Evolutionary conservation across 768 basidiomycete species (phyloP), one percentile per base, ranked within the genome.

Genomic region (Mrakia frigida): DNA sequence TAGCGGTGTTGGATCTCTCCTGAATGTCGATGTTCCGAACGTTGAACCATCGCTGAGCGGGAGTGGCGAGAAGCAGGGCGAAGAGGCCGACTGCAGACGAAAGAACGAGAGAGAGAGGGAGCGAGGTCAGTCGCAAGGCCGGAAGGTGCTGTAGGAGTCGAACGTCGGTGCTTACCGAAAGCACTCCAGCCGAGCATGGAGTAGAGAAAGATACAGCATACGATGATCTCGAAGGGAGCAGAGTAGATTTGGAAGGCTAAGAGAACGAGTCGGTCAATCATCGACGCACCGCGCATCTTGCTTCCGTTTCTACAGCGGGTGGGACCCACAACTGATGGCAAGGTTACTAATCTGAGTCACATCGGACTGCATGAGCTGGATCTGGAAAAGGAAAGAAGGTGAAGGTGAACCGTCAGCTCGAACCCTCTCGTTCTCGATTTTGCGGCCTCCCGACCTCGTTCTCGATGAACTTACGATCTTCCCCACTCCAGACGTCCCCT

Each of bases 131-230:
- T 23, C 50, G 3, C 50, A 14, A 52, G n/a, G n/a, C n/a, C n/a
- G n/a, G n/a, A n/a, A n/a, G n/a, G n/a, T n/a, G n/a, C n/a, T n/a
- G n/a, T n/a, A n/a, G n/a, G n/a, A n/a, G n/a, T 18, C 50, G 6
- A 3, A 6, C 50, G 3, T 52, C 16, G 6, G 50, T 16, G 16
- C 50, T 52, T 14, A 52, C 50, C 75, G 39, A 77, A 77, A 4
- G 76, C 76, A n/a, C 35, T 39, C 65, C 65, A 68, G 1, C 52
- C 60, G 43, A 77, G 37, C n/a, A 73, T 70, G 46, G 59, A 72
- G 60, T 77, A 77, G 18, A 77, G 52, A 63, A 77, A 77, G 9
- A 46, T 35, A 33, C 70, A 72, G 76, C 76, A 77, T n/a, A 77
- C 60, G 41, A 77, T n/a, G 59, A 77, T n/a, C 35, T 77, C 76